Conservation (phyloP, 805 yeast genomes). For the Ascoidea rubescens region DNA sequence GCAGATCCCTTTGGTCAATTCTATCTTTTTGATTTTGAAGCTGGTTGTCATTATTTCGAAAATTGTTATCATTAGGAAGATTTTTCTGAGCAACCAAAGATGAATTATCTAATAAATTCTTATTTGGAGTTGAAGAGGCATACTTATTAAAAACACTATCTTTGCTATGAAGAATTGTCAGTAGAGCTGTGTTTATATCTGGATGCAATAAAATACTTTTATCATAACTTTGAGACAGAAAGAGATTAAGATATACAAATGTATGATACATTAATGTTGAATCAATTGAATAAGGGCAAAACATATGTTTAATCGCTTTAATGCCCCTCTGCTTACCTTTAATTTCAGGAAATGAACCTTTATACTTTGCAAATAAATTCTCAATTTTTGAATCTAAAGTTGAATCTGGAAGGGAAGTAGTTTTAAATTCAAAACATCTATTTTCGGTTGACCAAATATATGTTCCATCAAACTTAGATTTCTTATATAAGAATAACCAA, state of each 20-base stretch:
- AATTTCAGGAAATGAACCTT: not conserved
- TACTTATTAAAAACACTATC: no score
- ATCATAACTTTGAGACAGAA: no score
- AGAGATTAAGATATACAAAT: no score
- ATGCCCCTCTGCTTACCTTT: not conserved
- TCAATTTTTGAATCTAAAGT: not conserved
- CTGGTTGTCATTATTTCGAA: not conserved
- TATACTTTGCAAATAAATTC: not conserved
- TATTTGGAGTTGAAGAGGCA: not conserved
- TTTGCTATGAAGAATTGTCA: no score
- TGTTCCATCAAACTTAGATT: not conserved
- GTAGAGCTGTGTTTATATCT: no score
- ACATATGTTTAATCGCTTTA: not conserved
- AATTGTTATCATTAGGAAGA: not conserved
- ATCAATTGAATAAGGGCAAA: not conserved
- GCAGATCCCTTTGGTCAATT: no score
- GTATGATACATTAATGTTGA: not conserved
- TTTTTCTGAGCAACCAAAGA: no score
- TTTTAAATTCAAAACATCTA: not conserved
- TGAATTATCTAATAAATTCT: no score
- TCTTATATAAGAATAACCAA: not conserved
- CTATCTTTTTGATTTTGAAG: not conserved
- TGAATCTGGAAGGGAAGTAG: not conserved
- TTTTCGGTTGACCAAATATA: not conserved
- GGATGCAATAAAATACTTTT: not conserved